Conservation (phyloP, 768 basidiomycete species). For the Pholiota microspora region DNA sequence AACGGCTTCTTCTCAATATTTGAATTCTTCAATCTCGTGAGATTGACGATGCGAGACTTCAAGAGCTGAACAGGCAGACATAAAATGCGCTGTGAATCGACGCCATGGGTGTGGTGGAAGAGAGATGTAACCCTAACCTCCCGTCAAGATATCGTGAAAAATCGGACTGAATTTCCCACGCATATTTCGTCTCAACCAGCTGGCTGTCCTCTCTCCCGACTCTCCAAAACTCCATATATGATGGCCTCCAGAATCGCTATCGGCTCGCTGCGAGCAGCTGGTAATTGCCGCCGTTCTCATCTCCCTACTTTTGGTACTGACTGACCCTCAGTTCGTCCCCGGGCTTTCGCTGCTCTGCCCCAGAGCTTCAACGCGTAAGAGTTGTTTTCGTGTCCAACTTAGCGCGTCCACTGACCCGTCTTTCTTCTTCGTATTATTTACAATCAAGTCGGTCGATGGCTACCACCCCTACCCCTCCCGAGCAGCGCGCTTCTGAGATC, state of each 20-base stretch:
- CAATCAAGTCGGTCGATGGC: constrained; percentile 63
- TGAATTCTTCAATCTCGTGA: no score
- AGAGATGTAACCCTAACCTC: constrained; percentile 29
- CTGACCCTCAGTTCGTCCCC: constrained; percentile 46
- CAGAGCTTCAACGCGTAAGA: constrained; percentile 47
- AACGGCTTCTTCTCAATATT: no score
- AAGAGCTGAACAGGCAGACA: no score
- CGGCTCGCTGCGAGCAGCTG: constrained; percentile 59
- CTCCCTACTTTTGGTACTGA: constrained; percentile 3
- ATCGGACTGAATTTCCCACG: constrained; percentile 39
- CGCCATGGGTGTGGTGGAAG: not conserved
- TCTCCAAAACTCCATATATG: constrained; percentile 25
- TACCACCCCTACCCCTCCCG: constrained; percentile 66
- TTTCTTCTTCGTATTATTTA: constrained; percentile 10
- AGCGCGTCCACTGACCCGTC: constrained; percentile 7
- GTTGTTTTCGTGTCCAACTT: constrained; percentile 7
- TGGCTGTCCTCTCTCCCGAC: constrained; percentile 25
- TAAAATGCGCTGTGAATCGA: no score
- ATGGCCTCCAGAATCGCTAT: constrained; percentile 75
- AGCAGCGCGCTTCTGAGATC: constrained; percentile 86
- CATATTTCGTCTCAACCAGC: constrained; percentile 27
- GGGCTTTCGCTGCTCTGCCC: constrained; percentile 46
- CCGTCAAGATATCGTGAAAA: constrained; percentile 34
- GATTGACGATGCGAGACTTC: no score
- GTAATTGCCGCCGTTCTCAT: constrained; percentile 30